phyloP scores from a whole-genome alignment of 2,329 filamentous ascomycete species.

The Paraconiothyrium brasiliense region DNA sequence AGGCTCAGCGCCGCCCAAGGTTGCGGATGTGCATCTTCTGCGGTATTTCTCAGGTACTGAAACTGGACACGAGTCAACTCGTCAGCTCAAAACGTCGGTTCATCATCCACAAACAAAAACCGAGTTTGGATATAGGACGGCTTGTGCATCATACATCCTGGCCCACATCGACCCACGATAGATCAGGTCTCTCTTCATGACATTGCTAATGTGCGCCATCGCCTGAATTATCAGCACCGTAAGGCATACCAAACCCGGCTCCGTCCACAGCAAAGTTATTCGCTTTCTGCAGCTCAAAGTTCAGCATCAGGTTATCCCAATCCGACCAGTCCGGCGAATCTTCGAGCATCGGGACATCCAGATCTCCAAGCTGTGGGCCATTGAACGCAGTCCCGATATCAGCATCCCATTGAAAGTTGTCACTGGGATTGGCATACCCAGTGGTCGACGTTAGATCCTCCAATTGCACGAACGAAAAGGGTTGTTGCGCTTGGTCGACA shows the following conservation, averaged over 20 bases:
- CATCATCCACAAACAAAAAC: too few species aligned
- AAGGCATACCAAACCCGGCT: conserved; percentile 4
- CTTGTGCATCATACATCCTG: too few species aligned
- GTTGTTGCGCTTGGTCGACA: neutral
- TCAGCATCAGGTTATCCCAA: conserved; percentile 40
- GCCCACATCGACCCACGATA: too few species aligned
- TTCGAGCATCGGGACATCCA: conserved; percentile 24
- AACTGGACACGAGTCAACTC: too few species aligned
- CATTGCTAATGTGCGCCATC: neutral
- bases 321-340: conserved; percentile 40
- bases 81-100: too few species aligned
- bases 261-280: conserved; percentile 13
- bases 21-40: too few species aligned
- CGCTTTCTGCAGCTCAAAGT: conserved; percentile 29
- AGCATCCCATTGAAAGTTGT: conserved; percentile 28
- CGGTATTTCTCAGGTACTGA: too few species aligned
- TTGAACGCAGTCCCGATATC: conserved; percentile 15
- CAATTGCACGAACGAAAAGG: neutral
- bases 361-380: conserved; percentile 13
- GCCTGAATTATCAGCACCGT: neutral
- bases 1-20: too few species aligned
- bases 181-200: too few species aligned
- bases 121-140: too few species aligned
- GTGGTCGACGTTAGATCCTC: neutral
- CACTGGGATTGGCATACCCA: conserved; percentile 4